Evolutionary conservation across 331 rosid genomes (phyloP), one percentile per base, ranked within the genome.

Genomic region (Dryas integrifolia): DNA sequence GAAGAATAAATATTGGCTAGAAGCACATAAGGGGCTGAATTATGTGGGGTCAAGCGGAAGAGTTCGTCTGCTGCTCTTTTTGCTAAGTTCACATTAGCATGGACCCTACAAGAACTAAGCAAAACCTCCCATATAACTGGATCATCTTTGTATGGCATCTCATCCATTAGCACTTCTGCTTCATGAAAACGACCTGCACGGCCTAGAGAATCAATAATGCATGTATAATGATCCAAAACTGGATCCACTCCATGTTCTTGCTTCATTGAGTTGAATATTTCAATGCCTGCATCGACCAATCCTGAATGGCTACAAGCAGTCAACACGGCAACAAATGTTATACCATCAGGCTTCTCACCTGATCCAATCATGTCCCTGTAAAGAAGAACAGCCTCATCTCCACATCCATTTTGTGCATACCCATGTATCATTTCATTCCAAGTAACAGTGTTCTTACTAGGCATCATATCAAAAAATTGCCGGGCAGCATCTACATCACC

Each of bases 391-490:
- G 96, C 96, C 61, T 84, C 80, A 30, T 77, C 77, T 65, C 97
- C 97, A 72, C 75, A 59, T 35, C 96, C 96, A 72, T 85, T 91
- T 55, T 91, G 91, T 13, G 97, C 96, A 81, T 87, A 89, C 39
- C 97, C 97, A 38, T 89, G 91, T 71, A 91, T 89, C 96, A 91
- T 87, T 78, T 86, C 92, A 65, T 91, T 91, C 92, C 92, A 91
- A 8, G 88, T 82, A 63, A 89, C 88, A 14, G 83, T 84, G 74
- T 82, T 91, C 86, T 74, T 89, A 70, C 69, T 7, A 1, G 85
- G 69, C 91, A 89, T 87, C 75, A 8, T 57, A 66, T 87, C 72
- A 15, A 91, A 91, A 72, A 73, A 81, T 6, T 10, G 67, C 15
- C 82, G 80, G 40, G 90, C 97, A 55, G 57, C 77, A 70, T 73